Base-by-base conservation (phyloP, 768 basidiomycete genomes). In the Russula abietina region DNA sequence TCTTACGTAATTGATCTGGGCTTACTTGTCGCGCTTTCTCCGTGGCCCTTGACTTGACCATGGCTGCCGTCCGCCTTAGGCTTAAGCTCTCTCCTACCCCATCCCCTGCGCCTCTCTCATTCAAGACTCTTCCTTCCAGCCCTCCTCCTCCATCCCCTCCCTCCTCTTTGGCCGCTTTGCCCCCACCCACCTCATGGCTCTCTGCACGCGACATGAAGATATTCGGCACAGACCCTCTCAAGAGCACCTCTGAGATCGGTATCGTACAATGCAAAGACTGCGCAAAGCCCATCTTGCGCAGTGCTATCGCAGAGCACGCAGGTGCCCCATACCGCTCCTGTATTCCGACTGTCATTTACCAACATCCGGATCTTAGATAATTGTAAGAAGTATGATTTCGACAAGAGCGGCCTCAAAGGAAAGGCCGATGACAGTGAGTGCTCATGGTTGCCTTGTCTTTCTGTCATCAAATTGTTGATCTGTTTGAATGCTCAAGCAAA, bases 121-220 rank as follows among this genome's bases (percentile, higher is more conserved):
- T 88, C 83, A 81, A 84, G 45, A 74, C 74, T 2, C 70, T 79
- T 2, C 70, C 74, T 2, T 55, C 67, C 16, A 68, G 69, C 0
- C 70, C 73, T 11, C 62, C 67, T 2, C 75, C 80, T 0, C 70
- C 77, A 9, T 74, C 79, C 0, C 72, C 75, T 12, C 62, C 55
- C 1, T 59, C 70, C 4, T 66, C 76, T 7, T 64, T 71, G 1
- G 33, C 61, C 24, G 48, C 38, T 11, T 74, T 85, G 3, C 80
- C 83, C 0, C 91, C 92, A 0, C 92, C 93, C 0, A 88, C 91
- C 26, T 81, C 85, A 76, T 92, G 91, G 86, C 85, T 95, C 16
- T 83, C 88, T 30, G 91, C 89, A 9, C 81, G 81, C 52, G 91
- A 94, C 70, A 94, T 93, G 93, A 88, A 87, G 77, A 80, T 89